Conservation (phyloP, 169 alveolate species). For the Cryptosporidium ryanae region DNA sequence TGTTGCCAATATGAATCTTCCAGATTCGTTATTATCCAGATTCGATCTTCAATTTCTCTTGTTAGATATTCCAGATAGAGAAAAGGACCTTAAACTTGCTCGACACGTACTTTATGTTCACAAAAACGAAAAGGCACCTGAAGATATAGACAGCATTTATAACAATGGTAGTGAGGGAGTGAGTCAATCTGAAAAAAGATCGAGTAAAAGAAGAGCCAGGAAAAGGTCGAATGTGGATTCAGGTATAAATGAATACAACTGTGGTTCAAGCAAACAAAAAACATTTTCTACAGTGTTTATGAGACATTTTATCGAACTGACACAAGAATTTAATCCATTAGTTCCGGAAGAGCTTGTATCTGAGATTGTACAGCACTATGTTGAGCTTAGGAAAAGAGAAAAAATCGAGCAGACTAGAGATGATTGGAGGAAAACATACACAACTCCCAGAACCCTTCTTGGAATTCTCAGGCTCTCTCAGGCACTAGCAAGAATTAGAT, state of each 20-base stretch:
- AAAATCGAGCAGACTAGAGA: slow-evolving; percentile 81
- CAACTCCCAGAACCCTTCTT: slow-evolving; percentile 96
- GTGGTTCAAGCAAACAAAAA: neutral
- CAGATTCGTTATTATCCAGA: slow-evolving; percentile 97
- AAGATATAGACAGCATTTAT: neutral
- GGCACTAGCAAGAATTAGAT: slow-evolving; percentile 93
- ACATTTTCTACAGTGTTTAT: slow-evolving; percentile 82
- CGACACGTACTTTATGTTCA: slow-evolving; percentile 92
- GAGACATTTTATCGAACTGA: slow-evolving; percentile 90
- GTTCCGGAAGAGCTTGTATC: slow-evolving; percentile 86
- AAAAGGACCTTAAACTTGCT: slow-evolving; percentile 90
- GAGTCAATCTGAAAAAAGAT: neutral
- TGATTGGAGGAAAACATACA: slow-evolving; percentile 90
- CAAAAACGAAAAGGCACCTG: slow-evolving; percentile 81
- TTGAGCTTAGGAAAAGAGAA: slow-evolving; percentile 83
- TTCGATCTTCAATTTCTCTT: slow-evolving; percentile 93
- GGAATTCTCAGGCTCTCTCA: slow-evolving; percentile 94
- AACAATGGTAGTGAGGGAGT: neutral
- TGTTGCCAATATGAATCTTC: slow-evolving; percentile 95
- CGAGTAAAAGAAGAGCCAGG: slow-evolving; percentile 9
- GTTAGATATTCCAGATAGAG: slow-evolving; percentile 88
- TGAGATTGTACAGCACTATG: slow-evolving; percentile 85
- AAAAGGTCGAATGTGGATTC: slow-evolving; percentile 5
- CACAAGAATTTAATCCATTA: slow-evolving; percentile 87
- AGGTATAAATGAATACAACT: neutral